Base-by-base conservation (phyloP, 352 stramenopile genomes). In the Pythium insidiosum region DNA sequence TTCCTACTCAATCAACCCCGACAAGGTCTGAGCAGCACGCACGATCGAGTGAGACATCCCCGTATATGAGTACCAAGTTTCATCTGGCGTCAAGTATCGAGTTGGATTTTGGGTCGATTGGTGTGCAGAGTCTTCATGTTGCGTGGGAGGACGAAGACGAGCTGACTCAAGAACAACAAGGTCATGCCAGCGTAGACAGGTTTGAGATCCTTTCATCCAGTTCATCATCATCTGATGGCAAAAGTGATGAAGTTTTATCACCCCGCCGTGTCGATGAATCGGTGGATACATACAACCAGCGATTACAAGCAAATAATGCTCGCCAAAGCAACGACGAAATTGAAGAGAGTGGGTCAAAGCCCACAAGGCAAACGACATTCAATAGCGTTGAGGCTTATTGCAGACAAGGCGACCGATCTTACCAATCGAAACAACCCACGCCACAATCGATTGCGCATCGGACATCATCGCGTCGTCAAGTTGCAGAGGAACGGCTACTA, bases 41-140 rank as follows among this genome's bases (percentile, higher is more conserved):
- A 13, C 28, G 28, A 15, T 13, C 9, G 9, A 13, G 9, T 15
- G 15, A 33, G 28, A 33, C 28, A 33, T 13, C 28, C 9, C n/a
- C n/a, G n/a, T n/a, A 33, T 33, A 15, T 33, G 9, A 33, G 28
- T 33, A 33, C 9, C 28, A 13, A 33, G 9, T 13, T 33, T 33
- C 9, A 9, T 9, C 28, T 33, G 28, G 28, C 15, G 28, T 9
- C 9, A 33, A 33, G 28, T n/a, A 33, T 31, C 1, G 51, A 66
- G 20, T 28, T 73, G 24, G 71, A 86, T 49, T 55, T 71, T n/a
- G 55, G 56, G 11, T 67, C 60, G 0, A 78, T 87, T 34, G 73
- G 73, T 11, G 64, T 79, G 7, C 58, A 83, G 30, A 68, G 49
- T 10, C 81, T 87, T 31, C 54, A 56, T 1, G 60, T 68, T 0